Base-by-base conservation (phyloP, 495 filamentous ascomycete species). In the Aspergillus campestris region DNA sequence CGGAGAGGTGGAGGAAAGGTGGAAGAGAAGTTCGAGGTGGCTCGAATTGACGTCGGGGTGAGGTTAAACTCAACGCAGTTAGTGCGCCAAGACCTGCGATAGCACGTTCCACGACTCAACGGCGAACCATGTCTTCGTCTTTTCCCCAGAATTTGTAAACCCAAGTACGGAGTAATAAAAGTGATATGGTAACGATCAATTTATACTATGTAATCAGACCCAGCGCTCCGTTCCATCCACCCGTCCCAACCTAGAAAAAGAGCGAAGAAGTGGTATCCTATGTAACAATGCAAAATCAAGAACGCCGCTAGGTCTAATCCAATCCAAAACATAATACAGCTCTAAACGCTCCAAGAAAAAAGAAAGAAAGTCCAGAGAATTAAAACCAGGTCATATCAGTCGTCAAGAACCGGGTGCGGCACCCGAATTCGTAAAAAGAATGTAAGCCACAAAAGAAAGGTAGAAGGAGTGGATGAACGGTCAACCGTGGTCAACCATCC, bases 371-470 rank as follows among this genome's bases (percentile, higher is more conserved):
- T 39, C 28, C 18, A 45, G 44, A 8, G 24, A 48, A 48, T 48
- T 47, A 51, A 47, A 54, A 18, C 38, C 46, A 52, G 36, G 52
- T 70, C 66, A 53, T 70, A 60, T 52, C 56, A 47, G 55, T 68
- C 67, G 55, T 69, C 42, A 63, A 51, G 50, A 38, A 12, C 38
- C 46, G 12, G 32, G 38, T 14, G 45, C 14, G 30, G 24, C 7
- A 13, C 31, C 33, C 18, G 31, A 35, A 29, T 31, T 34, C 33
- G 31, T n/a, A 0, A 6, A 28, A 33, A 34, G 10, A 8, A 31
- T 12, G 30, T 29, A 34, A 44, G 55, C 31, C 54, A 54, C 13
- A 48, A 45, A 38, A 18, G 34, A 47, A 48, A 45, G 36, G 42
- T 30, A 49, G 38, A 18, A 18, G 34, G 18, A 13, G 28, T 35